These are phyloP conservation scores for Suhomyces ambrosiae DNA, from an alignment of 1,139 yeast species.

Conservation along the genomic window DNA sequence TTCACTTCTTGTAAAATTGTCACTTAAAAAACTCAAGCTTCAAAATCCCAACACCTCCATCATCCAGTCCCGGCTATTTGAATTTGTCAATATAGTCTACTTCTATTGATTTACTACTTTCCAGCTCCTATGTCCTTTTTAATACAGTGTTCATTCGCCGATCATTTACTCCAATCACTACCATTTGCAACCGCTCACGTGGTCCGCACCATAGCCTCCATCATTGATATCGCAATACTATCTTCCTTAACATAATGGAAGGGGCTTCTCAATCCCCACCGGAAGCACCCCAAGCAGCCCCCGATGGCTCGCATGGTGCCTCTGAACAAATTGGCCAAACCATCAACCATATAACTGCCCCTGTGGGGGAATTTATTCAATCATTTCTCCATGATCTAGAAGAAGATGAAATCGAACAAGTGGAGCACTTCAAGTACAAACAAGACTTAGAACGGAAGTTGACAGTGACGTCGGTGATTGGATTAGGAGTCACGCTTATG, in stretches of 20 bases:
- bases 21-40: too few species aligned
- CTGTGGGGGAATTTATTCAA: constrained; percentile 12
- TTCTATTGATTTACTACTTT: too few species aligned
- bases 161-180: too few species aligned
- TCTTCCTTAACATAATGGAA: constrained; percentile 4
- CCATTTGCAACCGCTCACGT: too few species aligned
- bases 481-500: constrained; percentile 75
- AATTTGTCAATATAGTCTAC: too few species aligned
- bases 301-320: not conserved
- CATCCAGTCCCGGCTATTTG: too few species aligned
- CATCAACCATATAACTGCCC: constrained; percentile 9
- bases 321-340: constrained; percentile 3
- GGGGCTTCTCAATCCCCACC: constrained; percentile 7
- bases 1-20: too few species aligned
- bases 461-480: constrained; percentile 67
- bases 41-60: too few species aligned
- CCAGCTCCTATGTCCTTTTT: too few species aligned
- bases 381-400: constrained; percentile 20
- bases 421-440: constrained; percentile 71
- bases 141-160: too few species aligned
- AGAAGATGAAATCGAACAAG: constrained; percentile 56
- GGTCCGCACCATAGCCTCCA: too few species aligned
- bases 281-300: not conserved
- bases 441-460: constrained; percentile 68
- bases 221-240: too few species aligned